Percentiles rank a stretch among this genome's conserved stretches.
Evolutionary conservation across 2,329 filamentous ascomycete species (phyloP).

Genomic region (Diaporthe australafricana): DNA sequence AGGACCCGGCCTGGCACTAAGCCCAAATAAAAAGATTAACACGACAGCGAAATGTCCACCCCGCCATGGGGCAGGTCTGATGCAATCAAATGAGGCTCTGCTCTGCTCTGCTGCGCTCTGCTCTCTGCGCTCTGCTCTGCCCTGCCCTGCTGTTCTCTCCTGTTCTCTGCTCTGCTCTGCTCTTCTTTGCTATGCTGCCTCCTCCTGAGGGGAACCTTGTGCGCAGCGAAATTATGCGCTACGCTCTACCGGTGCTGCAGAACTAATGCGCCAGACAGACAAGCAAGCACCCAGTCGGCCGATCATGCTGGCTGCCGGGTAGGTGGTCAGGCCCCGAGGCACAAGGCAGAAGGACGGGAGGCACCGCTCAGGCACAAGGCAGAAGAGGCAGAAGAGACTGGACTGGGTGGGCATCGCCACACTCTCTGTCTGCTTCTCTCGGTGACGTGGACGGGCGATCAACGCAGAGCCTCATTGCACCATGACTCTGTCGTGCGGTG

Average conservation of each 20-base stretch:
- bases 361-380: slow-evolving; percentile 18
- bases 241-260: background rate
- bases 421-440: background rate
- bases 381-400: background rate
- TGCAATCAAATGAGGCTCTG: slow-evolving; percentile 17
- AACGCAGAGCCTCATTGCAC: slow-evolving; percentile 23
- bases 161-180: background rate
- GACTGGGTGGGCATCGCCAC: slow-evolving; percentile 3
- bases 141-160: background rate
- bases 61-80: background rate
- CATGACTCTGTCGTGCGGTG: slow-evolving; percentile 24
- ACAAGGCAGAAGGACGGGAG: slow-evolving; percentile 14
- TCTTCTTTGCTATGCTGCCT: background rate
- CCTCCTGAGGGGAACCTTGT: background rate
- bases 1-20: slow-evolving; percentile 18
- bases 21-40: background rate
- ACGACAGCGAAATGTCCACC: slow-evolving; percentile 22
- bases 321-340: background rate
- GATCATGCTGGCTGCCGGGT: background rate
- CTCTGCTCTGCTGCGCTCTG: background rate
- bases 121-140: background rate
- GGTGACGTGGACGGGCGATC: slow-evolving; percentile 22
- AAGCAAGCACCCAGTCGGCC: background rate
- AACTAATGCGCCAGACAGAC: background rate
- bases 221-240: no score